Evolutionary conservation across 73 alveolate genomes (phyloP).

Genomic region (Tetrahymena malaccensis): DNA sequence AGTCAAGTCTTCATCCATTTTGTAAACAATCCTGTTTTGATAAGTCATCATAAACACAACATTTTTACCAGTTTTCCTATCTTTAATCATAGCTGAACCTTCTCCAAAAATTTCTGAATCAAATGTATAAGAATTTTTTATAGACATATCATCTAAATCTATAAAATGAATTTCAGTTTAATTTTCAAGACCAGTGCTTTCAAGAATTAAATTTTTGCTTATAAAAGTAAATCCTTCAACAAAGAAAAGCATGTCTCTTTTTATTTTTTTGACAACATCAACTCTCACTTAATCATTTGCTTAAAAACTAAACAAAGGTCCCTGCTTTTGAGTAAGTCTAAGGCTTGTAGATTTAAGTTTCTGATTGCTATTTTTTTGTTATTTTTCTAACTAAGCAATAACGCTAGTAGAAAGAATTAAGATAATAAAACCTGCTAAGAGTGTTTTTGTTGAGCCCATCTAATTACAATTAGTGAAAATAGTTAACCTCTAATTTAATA

Average conservation of each 20-base stretch:
- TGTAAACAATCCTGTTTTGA: neutral
- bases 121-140: neutral
- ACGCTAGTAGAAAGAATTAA: neutral
- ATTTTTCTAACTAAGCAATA: neutral
- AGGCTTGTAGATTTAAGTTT: neutral
- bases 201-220: neutral
- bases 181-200: neutral
- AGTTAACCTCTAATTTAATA: too few relatives aligned
- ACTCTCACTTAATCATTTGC: neutral
- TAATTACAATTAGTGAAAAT: neutral
- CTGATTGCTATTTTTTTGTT: neutral
- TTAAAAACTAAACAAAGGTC: neutral
- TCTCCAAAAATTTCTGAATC: neutral
- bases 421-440: neutral
- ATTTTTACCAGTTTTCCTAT: neutral
- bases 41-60: neutral
- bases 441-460: neutral
- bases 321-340: neutral
- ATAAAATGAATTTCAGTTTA: neutral
- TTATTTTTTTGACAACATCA: neutral
- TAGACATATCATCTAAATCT: neutral
- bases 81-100: neutral
- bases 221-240: neutral
- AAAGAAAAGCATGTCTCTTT: neutral
- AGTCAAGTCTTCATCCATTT: neutral